These are phyloP conservation scores for Aspergillus incahuasiensis DNA, from an alignment of 495 filamentous ascomycete species.

Conservation along the genomic window DNA sequence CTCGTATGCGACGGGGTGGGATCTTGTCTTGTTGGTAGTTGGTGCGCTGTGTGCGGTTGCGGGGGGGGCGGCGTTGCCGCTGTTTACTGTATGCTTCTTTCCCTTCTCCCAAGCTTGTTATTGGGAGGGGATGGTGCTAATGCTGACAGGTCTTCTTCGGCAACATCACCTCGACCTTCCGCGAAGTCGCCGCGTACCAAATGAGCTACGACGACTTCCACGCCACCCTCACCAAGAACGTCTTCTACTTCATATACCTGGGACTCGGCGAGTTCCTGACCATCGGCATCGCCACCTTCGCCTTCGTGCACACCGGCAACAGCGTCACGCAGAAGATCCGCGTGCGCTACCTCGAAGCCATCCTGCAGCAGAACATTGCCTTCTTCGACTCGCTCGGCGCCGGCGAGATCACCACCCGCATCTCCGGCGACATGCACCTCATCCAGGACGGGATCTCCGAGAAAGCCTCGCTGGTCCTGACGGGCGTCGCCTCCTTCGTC, in stretches of 20 bases:
- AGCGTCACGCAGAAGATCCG: slow-evolving; percentile 79
- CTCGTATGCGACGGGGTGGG: slow-evolving; percentile 71
- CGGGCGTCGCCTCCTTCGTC: slow-evolving; percentile 70
- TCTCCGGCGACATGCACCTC: slow-evolving; percentile 83
- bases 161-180: slow-evolving; percentile 67
- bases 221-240: slow-evolving; percentile 53
- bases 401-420: slow-evolving; percentile 87
- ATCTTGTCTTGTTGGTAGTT: slow-evolving; percentile 64
- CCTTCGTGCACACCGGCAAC: slow-evolving; percentile 92
- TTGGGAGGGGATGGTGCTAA: background rate
- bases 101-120: background rate
- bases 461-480: slow-evolving; percentile 74
- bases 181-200: slow-evolving; percentile 50
- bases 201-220: slow-evolving; percentile 54
- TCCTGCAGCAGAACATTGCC: slow-evolving; percentile 84
- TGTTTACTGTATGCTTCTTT: slow-evolving; percentile 66
- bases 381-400: slow-evolving; percentile 90
- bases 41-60: slow-evolving; percentile 62
- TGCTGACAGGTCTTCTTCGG: slow-evolving; percentile 59
- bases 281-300: slow-evolving; percentile 74
- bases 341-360: slow-evolving; percentile 73
- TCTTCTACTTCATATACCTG: slow-evolving; percentile 87
- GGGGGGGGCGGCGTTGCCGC: slow-evolving; percentile 73
- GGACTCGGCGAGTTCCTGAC: slow-evolving; percentile 78
- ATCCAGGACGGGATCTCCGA: slow-evolving; percentile 87